A percentile compares a stretch with the other conserved stretches of the same genome.
Conservation (phyloP, 179 eudicot species). For the Amaranthus tricolor region DNA sequence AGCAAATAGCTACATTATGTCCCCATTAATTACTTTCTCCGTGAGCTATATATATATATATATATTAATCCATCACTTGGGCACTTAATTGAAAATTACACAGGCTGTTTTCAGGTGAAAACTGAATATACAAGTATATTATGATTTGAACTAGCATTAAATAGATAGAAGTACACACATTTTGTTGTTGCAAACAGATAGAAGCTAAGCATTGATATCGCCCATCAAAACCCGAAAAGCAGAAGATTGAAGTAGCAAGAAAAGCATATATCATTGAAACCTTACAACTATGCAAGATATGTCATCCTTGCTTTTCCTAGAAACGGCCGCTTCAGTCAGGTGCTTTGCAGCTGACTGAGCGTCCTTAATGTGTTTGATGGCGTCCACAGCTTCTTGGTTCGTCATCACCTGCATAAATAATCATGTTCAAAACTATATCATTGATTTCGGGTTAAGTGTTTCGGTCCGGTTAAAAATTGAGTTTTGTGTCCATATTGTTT, state of each 20-base stretch:
- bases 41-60: too few relatives aligned
- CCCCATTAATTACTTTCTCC: too few relatives aligned
- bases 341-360: slow-evolving; percentile 70
- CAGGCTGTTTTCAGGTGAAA: not conserved
- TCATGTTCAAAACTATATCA: not conserved
- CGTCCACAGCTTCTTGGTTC: slow-evolving; percentile 61
- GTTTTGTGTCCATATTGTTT: too few relatives aligned
- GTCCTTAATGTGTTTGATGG: slow-evolving; percentile 51
- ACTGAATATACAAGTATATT: slow-evolving; percentile 1
- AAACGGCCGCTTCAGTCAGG: slow-evolving; percentile 61
- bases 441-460: too few relatives aligned
- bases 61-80: too few relatives aligned
- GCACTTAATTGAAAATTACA: not conserved
- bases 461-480: too few relatives aligned
- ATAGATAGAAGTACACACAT: not conserved
- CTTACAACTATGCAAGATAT: slow-evolving; percentile 72
- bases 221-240: not conserved
- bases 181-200: not conserved
- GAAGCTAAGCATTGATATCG: not conserved
- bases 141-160: not conserved
- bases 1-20: too few relatives aligned
- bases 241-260: not conserved
- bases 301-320: slow-evolving; percentile 75
- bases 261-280: slow-evolving; percentile 30
- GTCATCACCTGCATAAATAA: slow-evolving; percentile 48